phyloP scores from a whole-genome alignment of 139 green algal species.

The Chlorella sp. region DNA sequence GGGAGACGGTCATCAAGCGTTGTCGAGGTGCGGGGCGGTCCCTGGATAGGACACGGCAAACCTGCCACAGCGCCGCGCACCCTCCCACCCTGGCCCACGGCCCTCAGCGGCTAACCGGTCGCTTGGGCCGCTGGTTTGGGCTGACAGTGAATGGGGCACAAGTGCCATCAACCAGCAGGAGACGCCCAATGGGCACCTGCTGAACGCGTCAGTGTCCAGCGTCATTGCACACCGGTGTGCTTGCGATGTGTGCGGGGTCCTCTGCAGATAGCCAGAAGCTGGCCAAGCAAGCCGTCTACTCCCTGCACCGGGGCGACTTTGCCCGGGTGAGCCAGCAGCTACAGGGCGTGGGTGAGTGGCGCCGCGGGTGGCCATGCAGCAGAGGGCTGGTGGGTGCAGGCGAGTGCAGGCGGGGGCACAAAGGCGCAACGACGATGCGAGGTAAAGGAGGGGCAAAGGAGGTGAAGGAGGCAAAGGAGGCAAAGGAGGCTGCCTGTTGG shows the following conservation, averaged over 20 bases:
- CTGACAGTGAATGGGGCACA: not conserved
- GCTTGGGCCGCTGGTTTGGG: not conserved
- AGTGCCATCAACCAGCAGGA: not conserved
- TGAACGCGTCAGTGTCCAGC: not conserved
- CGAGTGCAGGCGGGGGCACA: no score
- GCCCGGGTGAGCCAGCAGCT: not conserved
- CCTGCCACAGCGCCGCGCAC: not conserved
- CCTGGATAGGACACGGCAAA: not conserved
- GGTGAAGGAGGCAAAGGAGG: no score
- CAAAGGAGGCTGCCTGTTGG: no score
- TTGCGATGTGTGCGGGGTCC: not conserved
- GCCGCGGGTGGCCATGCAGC: no score
- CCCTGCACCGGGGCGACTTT: not conserved
- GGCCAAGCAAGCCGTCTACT: not conserved
- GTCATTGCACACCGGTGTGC: not conserved
- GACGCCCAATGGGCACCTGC: not conserved
- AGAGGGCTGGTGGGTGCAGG: no score
- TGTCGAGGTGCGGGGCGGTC: not conserved
- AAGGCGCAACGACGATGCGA: no score
- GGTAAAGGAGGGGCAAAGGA: no score
- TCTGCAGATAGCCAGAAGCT: not conserved
- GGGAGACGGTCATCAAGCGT: not conserved
- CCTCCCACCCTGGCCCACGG: no score
- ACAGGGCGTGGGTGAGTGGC: not conserved
- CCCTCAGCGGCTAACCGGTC: no score